Base-by-base conservation (phyloP, 148 eudicot genomes). In the Fagopyrum tataricum region DNA sequence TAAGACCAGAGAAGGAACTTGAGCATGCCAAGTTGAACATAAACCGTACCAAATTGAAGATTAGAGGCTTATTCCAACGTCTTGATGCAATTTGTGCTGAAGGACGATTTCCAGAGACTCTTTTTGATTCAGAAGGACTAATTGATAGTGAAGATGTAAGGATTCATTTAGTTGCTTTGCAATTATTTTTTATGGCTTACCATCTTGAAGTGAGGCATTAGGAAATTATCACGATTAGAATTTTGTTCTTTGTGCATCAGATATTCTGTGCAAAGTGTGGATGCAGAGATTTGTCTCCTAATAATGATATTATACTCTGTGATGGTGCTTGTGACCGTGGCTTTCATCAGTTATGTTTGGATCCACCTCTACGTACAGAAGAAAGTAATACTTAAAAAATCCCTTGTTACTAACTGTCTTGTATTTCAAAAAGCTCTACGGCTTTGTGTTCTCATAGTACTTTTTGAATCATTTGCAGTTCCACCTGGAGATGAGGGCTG, bases 321-420 rank as follows among this genome's bases (percentile, higher is more conserved):
- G 99, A 95, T 76, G 97, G 99, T 74, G 79, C 85, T 67, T 92
- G 99, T 83, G 97, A 95, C 44, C 99, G 99, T 79, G 99, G 94
- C 70, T 95, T 95, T 73, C 97, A 91, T 84, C 99, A 95, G 79
- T 87, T 83, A 73, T 95, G 99, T 81, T 79, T 95, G 81, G 87
- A 88, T 24, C 99, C 99, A 67, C 96, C 97, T 18, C 75, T 95
- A 77, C 76, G 80, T 77, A 90, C 92, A 72, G 94, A 91, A 84
- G 87, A 92, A 78, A 88, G 99, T 95, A 91, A 87, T 64, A 72
- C 74, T 74, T 70, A 20, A 37, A 31, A 31, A 64, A 61, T 61
- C 26, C n/a, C 49, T 42, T 20, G 6, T 44, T 43, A 23, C 18
- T 59, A n/a, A 13, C 48, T 37, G 4, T 31, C 48, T 44, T 46